phyloP scores from a whole-genome alignment of 768 basidiomycete genomes.

The Amanita polypyramis region DNA sequence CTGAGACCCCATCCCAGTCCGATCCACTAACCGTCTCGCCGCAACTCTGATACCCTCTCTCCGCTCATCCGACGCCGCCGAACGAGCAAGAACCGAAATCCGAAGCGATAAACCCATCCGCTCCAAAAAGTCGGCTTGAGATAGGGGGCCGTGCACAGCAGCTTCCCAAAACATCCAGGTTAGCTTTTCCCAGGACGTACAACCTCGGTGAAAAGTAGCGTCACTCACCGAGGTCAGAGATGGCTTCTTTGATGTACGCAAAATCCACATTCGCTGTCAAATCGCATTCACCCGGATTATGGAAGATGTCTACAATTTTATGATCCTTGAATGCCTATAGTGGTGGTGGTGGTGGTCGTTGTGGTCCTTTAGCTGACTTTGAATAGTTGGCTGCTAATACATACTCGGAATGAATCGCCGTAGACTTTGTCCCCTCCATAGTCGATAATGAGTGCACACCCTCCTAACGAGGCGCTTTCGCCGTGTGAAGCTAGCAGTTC shows the following conservation, averaged over 20 bases:
- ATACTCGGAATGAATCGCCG: constrained; percentile 74
- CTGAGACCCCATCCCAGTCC: constrained; percentile 75
- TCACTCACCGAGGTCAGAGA: constrained; percentile 49
- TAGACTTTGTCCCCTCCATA: constrained; percentile 72
- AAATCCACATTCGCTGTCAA: constrained; percentile 98
- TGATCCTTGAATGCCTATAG: constrained; percentile 84
- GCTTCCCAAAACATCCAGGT: constrained; percentile 28
- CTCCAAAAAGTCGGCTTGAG: constrained; percentile 71
- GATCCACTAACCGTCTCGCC: constrained; percentile 67
- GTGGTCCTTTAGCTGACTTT: too few species aligned
- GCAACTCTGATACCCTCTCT: constrained; percentile 43
- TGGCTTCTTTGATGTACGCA: constrained; percentile 71
- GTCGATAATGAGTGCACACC: constrained; percentile 77
- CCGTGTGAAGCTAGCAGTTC: constrained; percentile 37
- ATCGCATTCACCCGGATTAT: constrained; percentile 80
- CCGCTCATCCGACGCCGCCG: constrained; percentile 39
- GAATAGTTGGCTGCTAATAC: constrained; percentile 20
- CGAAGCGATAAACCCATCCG: constrained; percentile 67
- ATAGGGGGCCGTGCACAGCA: constrained; percentile 52
- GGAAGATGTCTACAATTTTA: constrained; percentile 74
- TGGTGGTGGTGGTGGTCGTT: too few species aligned
- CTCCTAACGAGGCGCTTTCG: constrained; percentile 18
- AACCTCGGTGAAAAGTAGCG: neutral
- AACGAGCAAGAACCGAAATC: constrained; percentile 46
- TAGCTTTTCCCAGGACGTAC: neutral